phyloP scores from a whole-genome alignment of 805 yeast genomes.

The Blastobotrys parvus region DNA sequence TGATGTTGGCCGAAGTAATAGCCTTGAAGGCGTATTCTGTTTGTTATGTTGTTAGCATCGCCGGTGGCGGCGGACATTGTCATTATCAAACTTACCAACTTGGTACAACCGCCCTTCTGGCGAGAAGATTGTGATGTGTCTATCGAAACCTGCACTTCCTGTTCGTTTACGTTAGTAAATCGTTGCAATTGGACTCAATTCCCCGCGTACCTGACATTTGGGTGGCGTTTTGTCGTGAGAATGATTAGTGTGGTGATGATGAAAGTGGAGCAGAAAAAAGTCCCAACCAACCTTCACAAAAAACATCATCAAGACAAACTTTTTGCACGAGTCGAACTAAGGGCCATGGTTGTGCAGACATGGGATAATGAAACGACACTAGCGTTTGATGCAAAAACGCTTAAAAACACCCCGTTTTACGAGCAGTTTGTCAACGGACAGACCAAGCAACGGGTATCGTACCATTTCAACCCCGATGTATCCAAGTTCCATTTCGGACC shows the following conservation, averaged over 20 bases:
- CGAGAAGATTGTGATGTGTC: constrained; percentile 96
- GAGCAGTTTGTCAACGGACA: constrained; percentile 31
- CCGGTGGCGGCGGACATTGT: neutral
- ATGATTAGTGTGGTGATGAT: neutral
- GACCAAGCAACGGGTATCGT: constrained; percentile 50
- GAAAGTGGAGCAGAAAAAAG: neutral
- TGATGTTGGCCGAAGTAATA: constrained; percentile 83
- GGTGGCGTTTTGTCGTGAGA: neutral
- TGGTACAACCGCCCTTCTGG: constrained; percentile 98
- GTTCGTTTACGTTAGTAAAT: constrained; percentile 5
- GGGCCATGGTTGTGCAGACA: constrained; percentile 16
- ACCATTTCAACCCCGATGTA: constrained; percentile 79
- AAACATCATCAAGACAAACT: too few relatives aligned
- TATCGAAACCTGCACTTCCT: constrained; percentile 92
- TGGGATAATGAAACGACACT: constrained; percentile 18
- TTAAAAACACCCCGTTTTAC: constrained; percentile 37
- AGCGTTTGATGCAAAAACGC: constrained; percentile 35
- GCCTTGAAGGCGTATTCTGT: constrained; percentile 94
- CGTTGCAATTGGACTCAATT: neutral
- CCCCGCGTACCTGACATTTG: constrained; percentile 38
- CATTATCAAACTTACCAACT: constrained; percentile 39
- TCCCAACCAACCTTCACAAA: too few relatives aligned
- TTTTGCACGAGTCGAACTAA: too few relatives aligned
- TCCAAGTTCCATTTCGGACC: constrained; percentile 84
- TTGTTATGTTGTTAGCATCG: neutral